Evolutionary conservation across 192 early-diverging fungal genomes (phyloP), one percentile per base, ranked within the genome.

Genomic region (Mortierella alpina): DNA sequence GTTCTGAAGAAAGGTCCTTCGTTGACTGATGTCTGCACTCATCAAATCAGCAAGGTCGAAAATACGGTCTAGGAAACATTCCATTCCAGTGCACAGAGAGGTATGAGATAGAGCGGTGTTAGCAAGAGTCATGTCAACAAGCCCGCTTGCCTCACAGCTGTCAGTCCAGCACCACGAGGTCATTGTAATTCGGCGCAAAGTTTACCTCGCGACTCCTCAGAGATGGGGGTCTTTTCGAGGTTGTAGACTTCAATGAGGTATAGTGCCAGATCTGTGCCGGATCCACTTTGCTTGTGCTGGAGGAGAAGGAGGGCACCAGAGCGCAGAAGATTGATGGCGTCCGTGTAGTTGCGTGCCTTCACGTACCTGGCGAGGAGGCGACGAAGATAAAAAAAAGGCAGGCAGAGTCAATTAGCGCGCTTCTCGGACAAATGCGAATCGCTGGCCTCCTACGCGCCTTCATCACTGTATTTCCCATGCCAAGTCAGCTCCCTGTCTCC

Each of bases 171-270:
- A 31, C 31, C 1, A 31, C 1, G 31, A 2, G 31, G 31, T 31
- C 31, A 31, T 31, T 31, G 31, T 31, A 3, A 31, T 31, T 10
- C 9, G 54, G 7, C 11, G 52, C 14, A 23, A 14, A 18, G 40
- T 1, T 68, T 86, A 92, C 91, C 87, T 72, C 92, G 82, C 45
- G 89, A 92, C 52, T 85, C 90, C 39, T 91, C 91, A 18, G 86
- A 88, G 31, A 98, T 92, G 2, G 88, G 83, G 22, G 95, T 66
- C 54, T 87, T 81, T 47, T 90, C 88, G 31, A 89, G 84, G 7
- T 90, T 90, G 74, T 93, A 97, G 40, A 96, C 90, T 56, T 95
- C 93, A 55, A 97, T 74, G 84, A 98, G 88, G 47, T 95, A 93
- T 50, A 91, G 77, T 17, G 90, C 86, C 48, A 98, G 84, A 83